Percentiles rank a stretch among this genome's conserved stretches.
phyloP scores from a whole-genome alignment of 495 filamentous ascomycete species.

The Neurospora discreta region DNA sequence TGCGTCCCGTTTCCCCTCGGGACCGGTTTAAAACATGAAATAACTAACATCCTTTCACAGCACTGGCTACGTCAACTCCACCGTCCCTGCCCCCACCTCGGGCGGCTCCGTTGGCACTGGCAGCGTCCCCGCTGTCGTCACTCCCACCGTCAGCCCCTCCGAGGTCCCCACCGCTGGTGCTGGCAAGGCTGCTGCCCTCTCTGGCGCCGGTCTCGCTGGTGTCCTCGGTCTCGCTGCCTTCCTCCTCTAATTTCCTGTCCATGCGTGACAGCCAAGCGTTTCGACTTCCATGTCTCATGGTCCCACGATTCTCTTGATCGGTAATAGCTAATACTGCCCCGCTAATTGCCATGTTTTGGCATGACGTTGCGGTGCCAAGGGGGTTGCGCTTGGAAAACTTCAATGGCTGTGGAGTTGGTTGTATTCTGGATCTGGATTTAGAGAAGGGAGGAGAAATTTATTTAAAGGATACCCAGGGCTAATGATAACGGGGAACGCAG shows the following conservation, averaged over 20 bases:
- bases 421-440: neutral
- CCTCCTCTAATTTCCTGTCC: constrained; percentile 52
- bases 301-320: constrained; percentile 25
- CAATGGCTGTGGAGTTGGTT: neutral
- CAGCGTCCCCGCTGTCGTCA: constrained; percentile 24
- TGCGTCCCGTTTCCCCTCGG: constrained; percentile 23
- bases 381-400: neutral
- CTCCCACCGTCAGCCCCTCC: constrained; percentile 16
- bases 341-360: neutral
- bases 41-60: constrained; percentile 14
- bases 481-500: constrained; percentile 1
- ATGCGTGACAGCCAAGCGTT: neutral
- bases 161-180: constrained; percentile 45
- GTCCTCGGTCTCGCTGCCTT: constrained; percentile 64
- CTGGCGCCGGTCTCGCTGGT: constrained; percentile 60
- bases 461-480: neutral
- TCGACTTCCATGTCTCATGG: constrained; percentile 18
- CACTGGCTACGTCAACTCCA: constrained; percentile 20
- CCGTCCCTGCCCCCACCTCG: constrained; percentile 19
- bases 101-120: constrained; percentile 22
- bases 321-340: constrained; percentile 22
- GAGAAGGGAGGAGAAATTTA: neutral
- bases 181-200: constrained; percentile 54
- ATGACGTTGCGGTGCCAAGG: neutral
- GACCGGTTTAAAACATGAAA: constrained; percentile 20